Evolutionary conservation across 2,329 filamentous ascomycete genomes (phyloP).

Genomic region (Phyllosticta paracitricarpa): DNA sequence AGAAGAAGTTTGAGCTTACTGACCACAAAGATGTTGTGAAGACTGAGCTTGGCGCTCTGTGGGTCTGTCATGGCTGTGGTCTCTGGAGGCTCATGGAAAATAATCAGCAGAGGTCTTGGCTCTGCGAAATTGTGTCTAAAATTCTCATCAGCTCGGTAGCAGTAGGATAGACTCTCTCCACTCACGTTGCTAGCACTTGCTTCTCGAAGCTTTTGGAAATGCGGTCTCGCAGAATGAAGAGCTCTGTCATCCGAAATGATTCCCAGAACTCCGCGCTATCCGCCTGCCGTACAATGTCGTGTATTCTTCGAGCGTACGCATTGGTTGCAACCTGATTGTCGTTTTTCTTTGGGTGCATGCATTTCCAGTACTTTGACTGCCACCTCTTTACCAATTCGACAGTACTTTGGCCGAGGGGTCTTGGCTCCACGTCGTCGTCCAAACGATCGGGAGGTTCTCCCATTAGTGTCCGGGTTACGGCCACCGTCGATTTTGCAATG

Average conservation of each 20-base stretch:
- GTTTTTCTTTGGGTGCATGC: conserved; percentile 60
- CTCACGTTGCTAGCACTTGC: conserved; percentile 70
- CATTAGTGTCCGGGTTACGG: conserved; percentile 89
- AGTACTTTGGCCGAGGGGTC: conserved; percentile 25
- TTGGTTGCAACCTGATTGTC: conserved; percentile 20
- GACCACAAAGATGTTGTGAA: conserved; percentile 85
- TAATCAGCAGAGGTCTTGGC: conserved; percentile 62
- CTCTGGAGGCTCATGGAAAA: conserved; percentile 75
- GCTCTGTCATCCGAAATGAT: conserved; percentile 65
- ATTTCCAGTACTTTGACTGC: conserved; percentile 71
- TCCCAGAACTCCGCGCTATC: conserved; percentile 64
- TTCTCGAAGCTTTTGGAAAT: conserved; percentile 73
- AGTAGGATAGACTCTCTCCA: conserved; percentile 41
- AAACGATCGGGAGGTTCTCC: conserved; percentile 69
- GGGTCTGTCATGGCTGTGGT: conserved; percentile 34
- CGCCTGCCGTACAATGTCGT: conserved; percentile 69
- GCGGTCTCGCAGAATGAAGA: conserved; percentile 66
- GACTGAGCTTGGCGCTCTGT: conserved; percentile 58
- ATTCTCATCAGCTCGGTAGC: conserved; percentile 1
- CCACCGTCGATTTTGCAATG: conserved; percentile 84
- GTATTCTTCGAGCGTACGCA: conserved; percentile 50
- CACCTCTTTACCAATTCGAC: conserved; percentile 48
- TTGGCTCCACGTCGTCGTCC: conserved; percentile 35
- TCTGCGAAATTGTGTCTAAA: conserved; percentile 53
- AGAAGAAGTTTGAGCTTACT: conserved; percentile 27